Evolutionary conservation across 23 red algal genomes (phyloP), one percentile per base, ranked within the genome.

Genomic region (Gracilaria vermiculophylla): DNA sequence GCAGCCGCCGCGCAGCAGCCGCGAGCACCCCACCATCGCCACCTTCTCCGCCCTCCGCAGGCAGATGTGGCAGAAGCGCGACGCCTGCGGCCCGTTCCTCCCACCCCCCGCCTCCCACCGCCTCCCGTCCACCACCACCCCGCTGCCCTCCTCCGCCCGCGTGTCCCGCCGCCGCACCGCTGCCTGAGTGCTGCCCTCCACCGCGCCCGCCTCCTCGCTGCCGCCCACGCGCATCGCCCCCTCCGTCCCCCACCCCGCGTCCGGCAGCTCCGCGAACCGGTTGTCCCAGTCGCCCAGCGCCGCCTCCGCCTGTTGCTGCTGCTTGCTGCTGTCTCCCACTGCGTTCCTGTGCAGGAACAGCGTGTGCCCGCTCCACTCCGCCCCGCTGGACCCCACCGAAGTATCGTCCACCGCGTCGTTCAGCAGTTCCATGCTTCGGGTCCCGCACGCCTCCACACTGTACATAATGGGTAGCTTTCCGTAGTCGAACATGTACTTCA

Each of bases 61-160:
- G 37, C 87, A 91, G 20, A 91, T 91, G 61, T 91, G 87, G 65
- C 87, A 91, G 56, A 91, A 91, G 36, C 87, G 57, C 23, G 87
- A 91, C n/a, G 87, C 49, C 35, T 81, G 74, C 17, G 35, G 35
- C 14, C 49, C 32, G 25, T 79, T 57, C 49, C 21, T 43, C 28
- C 17, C 45, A 12, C 76, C 14, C 14, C 48, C 20, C 41, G 10
- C 33, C 37, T 36, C 32, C 25, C 14, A 28, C 25, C n/a, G 32
- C 40, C 4, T 47, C 5, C 67, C 67, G 67, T 73, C 42, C 31
- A 73, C 39, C 10, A 73, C 35, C 20, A 73, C 28, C 2, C 67
- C 67, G 42, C 5, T 12, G 40, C 40, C 1, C 0, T 47, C 8
- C 37, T 19, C 11, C 33, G 5, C 33, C 37, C 29, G 33, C 28